A percentile compares a stretch with the other conserved stretches of the same genome.
Evolutionary conservation across 2,329 filamentous ascomycete genomes (phyloP).

Genomic region (Paecilomyces sp.): DNA sequence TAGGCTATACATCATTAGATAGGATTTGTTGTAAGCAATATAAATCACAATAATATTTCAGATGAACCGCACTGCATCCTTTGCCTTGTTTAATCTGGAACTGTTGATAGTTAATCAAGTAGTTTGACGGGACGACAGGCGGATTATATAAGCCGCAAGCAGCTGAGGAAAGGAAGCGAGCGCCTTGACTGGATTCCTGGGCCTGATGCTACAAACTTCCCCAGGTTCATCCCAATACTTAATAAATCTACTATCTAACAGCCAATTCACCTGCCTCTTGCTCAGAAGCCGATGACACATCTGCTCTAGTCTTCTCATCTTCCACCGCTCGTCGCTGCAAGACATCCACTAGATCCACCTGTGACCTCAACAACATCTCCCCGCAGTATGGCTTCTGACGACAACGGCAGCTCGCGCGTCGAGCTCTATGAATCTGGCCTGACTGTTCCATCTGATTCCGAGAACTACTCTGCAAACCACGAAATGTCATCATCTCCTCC

Average conservation of each 20-base stretch:
- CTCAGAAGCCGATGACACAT: neutral
- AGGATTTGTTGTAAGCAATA: too few species aligned
- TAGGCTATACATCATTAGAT: too few species aligned
- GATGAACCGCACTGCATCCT: neutral
- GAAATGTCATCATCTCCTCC: conserved; percentile 26
- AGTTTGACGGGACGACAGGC: neutral
- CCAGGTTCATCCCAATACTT: neutral
- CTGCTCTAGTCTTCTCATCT: neutral
- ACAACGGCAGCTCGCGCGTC: conserved; percentile 20
- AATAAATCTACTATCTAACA: neutral
- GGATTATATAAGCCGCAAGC: neutral
- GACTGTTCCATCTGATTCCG: conserved; percentile 42
- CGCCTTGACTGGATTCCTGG: neutral
- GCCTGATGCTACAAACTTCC: neutral
- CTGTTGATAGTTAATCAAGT: neutral
- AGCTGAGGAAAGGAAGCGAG: neutral
- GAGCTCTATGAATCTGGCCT: conserved; percentile 37
- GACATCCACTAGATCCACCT: conserved; percentile 4
- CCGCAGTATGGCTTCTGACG: conserved; percentile 25
- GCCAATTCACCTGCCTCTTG: neutral
- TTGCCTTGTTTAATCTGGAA: neutral
- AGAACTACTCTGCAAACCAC: conserved; percentile 38
- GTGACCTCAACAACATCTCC: conserved; percentile 7
- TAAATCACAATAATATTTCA: too few species aligned
- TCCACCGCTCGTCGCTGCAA: neutral